Evolutionary conservation across 2,329 filamentous ascomycete species (phyloP), one percentile per base, ranked within the genome.

Genomic region (Colletotrichum lupini): DNA sequence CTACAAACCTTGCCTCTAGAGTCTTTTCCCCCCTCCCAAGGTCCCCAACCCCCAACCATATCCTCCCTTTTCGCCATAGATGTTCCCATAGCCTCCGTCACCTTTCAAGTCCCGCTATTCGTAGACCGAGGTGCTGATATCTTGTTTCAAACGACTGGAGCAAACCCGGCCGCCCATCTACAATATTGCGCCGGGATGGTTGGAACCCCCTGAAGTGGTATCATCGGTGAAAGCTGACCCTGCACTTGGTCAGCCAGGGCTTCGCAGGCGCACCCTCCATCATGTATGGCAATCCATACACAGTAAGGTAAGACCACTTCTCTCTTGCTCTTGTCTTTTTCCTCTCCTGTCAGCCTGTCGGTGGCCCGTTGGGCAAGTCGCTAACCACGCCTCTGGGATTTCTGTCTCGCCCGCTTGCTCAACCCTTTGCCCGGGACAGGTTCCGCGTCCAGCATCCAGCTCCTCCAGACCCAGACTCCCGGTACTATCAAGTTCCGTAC

Each of bases 241-340:
- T 62, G 42, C 42, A 62, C 60, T 62, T 55, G 46, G 46, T n/a
- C 61, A 55, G 49, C 49, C 46, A 35, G 37, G 37, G 37, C 37
- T 19, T 42, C 37, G 2, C 37, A 55, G 61, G 16, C 11, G 22
- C 61, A 55, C 30, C 30, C 28, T n/a, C 32, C 61, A 32, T 37
- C 61, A 64, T 64, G 61, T 64, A 55, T 3, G 49, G 12, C 22
- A 55, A 11, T 22, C 61, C 30, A 9, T 55, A 37, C 22, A 12
- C 22, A 55, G 61, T 28, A 64, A 37, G 49, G 61, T 64, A 64
- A 64, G 49, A 6, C 14, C 16, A 14, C 5, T 55, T 22, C 2
- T 7, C 8, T 8, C 32, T 26, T 55, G 7, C 28, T 37, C 22
- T 49, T 42, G 12, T 14, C 22, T 14, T 55, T 9, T 32, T 19